Evolutionary conservation across 1,284 basidiomycete genomes (phyloP).

Genomic region (Leucoagaricus sp.): DNA sequence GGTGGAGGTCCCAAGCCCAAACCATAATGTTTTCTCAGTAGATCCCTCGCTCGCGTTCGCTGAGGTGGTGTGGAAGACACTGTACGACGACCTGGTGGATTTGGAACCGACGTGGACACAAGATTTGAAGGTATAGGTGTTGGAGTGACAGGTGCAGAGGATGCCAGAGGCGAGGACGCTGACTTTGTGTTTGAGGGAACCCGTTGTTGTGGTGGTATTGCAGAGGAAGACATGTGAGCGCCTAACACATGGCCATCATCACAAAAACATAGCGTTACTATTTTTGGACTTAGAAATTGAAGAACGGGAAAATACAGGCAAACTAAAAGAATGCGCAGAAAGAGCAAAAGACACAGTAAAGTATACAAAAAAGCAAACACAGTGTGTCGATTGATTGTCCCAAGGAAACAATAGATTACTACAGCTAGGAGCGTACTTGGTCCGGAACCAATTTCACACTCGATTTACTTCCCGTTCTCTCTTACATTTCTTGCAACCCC

Average conservation of each 20-base stretch:
- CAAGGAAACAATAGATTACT: constrained; percentile 6
- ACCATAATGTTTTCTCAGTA: constrained; percentile 84
- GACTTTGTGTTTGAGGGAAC: background rate
- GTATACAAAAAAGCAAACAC: background rate
- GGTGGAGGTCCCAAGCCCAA: constrained; percentile 71
- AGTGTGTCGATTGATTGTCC: background rate
- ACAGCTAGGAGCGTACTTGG: background rate
- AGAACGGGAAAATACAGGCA: too few species aligned
- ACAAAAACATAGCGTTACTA: background rate
- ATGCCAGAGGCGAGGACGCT: background rate
- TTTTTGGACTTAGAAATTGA: too few species aligned
- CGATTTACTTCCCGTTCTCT: constrained; percentile 14
- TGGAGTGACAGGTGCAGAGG: constrained; percentile 6
- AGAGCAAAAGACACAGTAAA: background rate
- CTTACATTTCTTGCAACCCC: constrained; percentile 7
- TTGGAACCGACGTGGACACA: constrained; percentile 1
- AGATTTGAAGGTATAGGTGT: background rate
- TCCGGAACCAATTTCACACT: background rate
- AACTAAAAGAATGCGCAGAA: background rate
- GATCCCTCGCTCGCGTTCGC: constrained; percentile 66
- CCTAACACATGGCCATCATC: background rate
- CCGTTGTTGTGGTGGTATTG: constrained; percentile 1
- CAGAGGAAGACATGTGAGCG: constrained; percentile 6
- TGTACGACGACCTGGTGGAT: constrained; percentile 5
- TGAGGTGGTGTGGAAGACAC: constrained; percentile 13